Base-by-base conservation (phyloP, 306 rosid genomes). In the Cucurbita maxima region DNA sequence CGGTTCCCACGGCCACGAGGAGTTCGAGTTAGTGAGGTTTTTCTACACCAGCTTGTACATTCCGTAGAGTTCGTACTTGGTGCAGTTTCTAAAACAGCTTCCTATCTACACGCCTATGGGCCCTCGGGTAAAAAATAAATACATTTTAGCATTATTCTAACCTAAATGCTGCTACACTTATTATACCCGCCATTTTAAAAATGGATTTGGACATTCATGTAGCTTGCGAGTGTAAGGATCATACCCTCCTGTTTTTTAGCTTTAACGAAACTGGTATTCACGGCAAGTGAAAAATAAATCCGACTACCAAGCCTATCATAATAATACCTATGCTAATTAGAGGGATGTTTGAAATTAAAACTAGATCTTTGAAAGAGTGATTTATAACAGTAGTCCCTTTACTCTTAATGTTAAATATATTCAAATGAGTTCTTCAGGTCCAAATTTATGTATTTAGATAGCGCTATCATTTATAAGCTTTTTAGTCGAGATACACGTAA, bases 11-110 rank as follows among this genome's bases (percentile, higher is more conserved):
- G 69, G 74, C 72, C 86, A 88, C 1, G 90, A 79, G 53, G 87
- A 87, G 7, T 88, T 87, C 74, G 92, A 92, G 19, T 90, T 90
- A 82, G 93, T 15, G 97, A 89, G 77, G 80, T 87, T 81, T 86
- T 91, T 41, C 93, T 91, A 51, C 96, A 91, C 81, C 96, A 91
- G 84, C 91, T 91, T 54, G 89, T 89, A 84, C 97, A 89, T 81
- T 83, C 96, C 72, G 89, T 91, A 76, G 96, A 91, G 76, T 91
- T 91, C 83, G 97, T 89, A 76, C 96, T 87, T 40, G 96, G 96
- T 51, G 90, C 96, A 51, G 89, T 91, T 56, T 91, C 97, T 73
- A 91, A 91, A 77, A 91, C 97, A 30, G 92, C 97, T 76, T 91
- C 97, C 5, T 91, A 87, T 79, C 89, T 91, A 37, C 91, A 37